These are phyloP conservation scores for Ulvella scutata DNA, from an alignment of 139 green algal genomes.

Conservation along the genomic window DNA sequence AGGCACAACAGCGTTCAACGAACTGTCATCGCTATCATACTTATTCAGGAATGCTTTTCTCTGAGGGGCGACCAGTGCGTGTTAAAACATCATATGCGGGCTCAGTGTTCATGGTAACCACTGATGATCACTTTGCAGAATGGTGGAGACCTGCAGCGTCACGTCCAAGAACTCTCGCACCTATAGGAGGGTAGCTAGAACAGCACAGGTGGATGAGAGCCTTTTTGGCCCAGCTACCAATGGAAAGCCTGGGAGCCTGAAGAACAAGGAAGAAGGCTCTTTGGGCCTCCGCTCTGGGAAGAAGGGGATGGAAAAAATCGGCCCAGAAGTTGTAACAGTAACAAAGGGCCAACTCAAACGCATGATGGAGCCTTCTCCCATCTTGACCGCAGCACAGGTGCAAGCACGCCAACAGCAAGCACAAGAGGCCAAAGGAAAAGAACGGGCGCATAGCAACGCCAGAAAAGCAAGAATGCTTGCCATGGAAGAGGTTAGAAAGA, in stretches of 20 bases:
- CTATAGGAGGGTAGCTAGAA: slow-evolving; percentile 22
- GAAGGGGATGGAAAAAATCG: background rate
- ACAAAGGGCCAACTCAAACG: slow-evolving; percentile 27
- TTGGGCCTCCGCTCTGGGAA: background rate
- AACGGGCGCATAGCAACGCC: slow-evolving; percentile 5
- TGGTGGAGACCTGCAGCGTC: background rate
- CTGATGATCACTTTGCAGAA: too few species aligned
- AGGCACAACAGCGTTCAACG: too few species aligned
- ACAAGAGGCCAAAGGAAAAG: slow-evolving; percentile 7
- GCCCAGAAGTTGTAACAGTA: slow-evolving; percentile 17
- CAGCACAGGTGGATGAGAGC: slow-evolving; percentile 30
- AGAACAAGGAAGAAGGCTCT: background rate
- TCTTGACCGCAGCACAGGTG: slow-evolving; percentile 43
- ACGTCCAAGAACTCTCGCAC: slow-evolving; percentile 2
- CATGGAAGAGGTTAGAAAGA: background rate
- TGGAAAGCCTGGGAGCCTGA: background rate
- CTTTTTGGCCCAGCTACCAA: slow-evolving; percentile 18
- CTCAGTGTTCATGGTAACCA: too few species aligned
- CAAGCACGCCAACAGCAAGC: slow-evolving; percentile 20
- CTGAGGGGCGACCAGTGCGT: too few species aligned
- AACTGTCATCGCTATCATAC: too few species aligned
- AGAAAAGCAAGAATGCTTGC: slow-evolving; percentile 21
- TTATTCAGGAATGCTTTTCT: too few species aligned
- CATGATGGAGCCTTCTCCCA: slow-evolving; percentile 36
- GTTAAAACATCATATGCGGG: too few species aligned